Conservation (phyloP, 495 filamentous ascomycete genomes). For the Talaromyces wortmannii region DNA sequence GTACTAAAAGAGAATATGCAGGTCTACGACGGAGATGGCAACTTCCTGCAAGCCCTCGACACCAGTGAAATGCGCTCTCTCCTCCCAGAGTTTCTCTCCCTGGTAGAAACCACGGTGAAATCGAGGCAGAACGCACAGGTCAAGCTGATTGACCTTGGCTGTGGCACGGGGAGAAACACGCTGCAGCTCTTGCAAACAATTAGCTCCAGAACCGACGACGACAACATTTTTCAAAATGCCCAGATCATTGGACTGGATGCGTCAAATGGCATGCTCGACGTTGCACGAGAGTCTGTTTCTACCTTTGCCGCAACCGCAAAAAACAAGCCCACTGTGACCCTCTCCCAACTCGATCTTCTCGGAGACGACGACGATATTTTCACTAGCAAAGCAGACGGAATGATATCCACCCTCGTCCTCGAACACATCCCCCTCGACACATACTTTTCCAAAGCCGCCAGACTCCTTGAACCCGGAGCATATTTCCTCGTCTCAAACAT, state of each 20-base stretch:
- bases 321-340: neutral
- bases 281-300: conserved; percentile 31
- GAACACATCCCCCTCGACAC: conserved; percentile 55
- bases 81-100: conserved; percentile 45
- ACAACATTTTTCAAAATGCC: conserved; percentile 5
- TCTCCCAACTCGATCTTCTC: conserved; percentile 28
- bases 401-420: conserved; percentile 61
- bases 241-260: conserved; percentile 43
- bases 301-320: neutral
- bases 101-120: conserved; percentile 9
- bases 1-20: conserved; percentile 5
- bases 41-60: conserved; percentile 67
- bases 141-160: conserved; percentile 54
- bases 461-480: conserved; percentile 42
- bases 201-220: neutral
- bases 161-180: conserved; percentile 67
- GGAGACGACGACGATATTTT: conserved; percentile 5
- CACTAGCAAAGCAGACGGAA: conserved; percentile 26
- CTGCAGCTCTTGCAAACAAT: conserved; percentile 37
- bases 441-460: conserved; percentile 49
- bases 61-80: conserved; percentile 47
- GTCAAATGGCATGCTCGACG: conserved; percentile 46
- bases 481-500: conserved; percentile 64
- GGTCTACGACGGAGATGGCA: conserved; percentile 67
- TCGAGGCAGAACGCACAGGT: conserved; percentile 1